phyloP scores from a whole-genome alignment of 306 rosid genomes.

The Psophocarpus tetragonolobus region DNA sequence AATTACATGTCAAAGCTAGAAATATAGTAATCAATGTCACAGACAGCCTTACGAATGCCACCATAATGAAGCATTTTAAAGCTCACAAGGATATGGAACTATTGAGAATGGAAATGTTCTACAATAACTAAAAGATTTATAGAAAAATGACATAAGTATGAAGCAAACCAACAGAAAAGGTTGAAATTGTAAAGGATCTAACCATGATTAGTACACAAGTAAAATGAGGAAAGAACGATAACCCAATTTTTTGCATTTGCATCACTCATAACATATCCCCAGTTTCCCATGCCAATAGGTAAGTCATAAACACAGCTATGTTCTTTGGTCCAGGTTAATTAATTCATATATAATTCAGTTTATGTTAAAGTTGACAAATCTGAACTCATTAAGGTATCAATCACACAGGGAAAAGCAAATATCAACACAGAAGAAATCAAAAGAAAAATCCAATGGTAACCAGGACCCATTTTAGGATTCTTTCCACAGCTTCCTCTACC shows the following conservation, averaged over 20 bases:
- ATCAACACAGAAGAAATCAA: not conserved
- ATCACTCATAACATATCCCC: not conserved
- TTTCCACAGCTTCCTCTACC: not conserved
- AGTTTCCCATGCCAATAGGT: not conserved
- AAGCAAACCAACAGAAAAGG: constrained; percentile 1
- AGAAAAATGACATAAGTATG: too few relatives aligned
- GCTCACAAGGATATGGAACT: too few relatives aligned
- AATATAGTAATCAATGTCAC: not conserved
- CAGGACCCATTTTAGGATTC: not conserved
- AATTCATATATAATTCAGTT: not conserved
- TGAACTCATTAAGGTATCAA: not conserved
- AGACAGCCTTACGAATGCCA: not conserved
- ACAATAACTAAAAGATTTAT: not conserved
- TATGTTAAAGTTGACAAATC: not conserved
- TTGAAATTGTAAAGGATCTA: not conserved
- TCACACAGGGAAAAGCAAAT: not conserved
- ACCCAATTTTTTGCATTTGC: constrained; percentile 12
- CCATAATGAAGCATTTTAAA: not conserved
- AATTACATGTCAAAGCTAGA: not conserved
- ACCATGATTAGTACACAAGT: not conserved
- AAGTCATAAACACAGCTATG: constrained; percentile 18
- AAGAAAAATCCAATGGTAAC: not conserved
- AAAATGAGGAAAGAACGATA: not conserved
- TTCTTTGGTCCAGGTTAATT: not conserved
- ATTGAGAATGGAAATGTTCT: too few relatives aligned